Evolutionary conservation across 768 basidiomycete genomes (phyloP).

Genomic region (Leccinum imitatum): DNA sequence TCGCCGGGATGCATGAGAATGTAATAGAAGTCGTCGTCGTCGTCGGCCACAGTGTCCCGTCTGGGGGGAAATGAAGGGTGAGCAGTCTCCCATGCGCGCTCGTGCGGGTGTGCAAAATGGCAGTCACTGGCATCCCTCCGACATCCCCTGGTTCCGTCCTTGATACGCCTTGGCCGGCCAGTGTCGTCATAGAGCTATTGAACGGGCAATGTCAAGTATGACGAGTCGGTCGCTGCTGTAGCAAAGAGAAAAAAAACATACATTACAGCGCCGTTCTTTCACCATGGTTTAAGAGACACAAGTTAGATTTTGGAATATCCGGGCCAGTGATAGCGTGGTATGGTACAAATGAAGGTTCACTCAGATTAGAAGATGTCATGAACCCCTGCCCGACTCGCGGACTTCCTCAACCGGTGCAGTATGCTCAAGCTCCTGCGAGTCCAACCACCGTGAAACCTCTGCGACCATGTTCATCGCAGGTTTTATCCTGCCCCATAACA

Average conservation of each 20-base stretch:
- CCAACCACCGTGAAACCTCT: conserved; percentile 30
- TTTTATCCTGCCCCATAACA: conserved; percentile 28
- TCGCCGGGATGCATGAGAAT: conserved; percentile 6
- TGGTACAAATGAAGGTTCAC: conserved; percentile 19
- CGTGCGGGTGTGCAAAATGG: conserved; percentile 33
- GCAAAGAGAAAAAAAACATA: conserved; percentile 16
- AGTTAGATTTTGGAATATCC: no score
- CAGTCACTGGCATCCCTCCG: conserved; percentile 21
- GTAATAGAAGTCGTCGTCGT: conserved; percentile 26
- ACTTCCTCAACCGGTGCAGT: conserved; percentile 19
- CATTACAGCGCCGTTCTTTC: conserved; percentile 32
- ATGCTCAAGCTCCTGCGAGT: conserved; percentile 27
- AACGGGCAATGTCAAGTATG: conserved; percentile 7
- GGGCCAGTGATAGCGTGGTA: no score
- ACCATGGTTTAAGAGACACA: conserved; percentile 4
- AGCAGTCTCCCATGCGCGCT: conserved; percentile 35
- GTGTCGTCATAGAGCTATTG: conserved; percentile 30
- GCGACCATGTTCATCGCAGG: conserved; percentile 34
- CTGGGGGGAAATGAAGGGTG: conserved; percentile 27
- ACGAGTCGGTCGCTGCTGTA: neutral
- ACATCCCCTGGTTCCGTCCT: conserved; percentile 24
- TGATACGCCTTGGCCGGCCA: conserved; percentile 25
- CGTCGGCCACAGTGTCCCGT: conserved; percentile 19
- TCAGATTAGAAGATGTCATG: conserved; percentile 13
- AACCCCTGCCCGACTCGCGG: neutral